phyloP scores from a whole-genome alignment of 1,284 basidiomycete species.

The Sporisorium graminicola region DNA sequence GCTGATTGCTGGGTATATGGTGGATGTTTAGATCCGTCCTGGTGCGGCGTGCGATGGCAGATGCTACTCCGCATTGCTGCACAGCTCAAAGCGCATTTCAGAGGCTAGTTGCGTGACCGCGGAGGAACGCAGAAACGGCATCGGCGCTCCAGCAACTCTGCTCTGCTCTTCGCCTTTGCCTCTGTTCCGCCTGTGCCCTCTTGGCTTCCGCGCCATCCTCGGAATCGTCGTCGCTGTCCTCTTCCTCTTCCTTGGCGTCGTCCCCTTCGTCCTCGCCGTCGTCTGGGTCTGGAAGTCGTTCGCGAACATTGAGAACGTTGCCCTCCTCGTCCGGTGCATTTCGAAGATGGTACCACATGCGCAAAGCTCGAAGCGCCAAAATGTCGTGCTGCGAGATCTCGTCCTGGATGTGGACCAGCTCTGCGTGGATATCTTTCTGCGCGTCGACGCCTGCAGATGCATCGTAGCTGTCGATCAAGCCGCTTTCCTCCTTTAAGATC shows the following conservation, averaged over 20 bases:
- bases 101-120: constrained; percentile 17
- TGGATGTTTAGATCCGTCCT: neutral
- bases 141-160: constrained; percentile 38
- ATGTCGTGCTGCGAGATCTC: constrained; percentile 54
- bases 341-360: constrained; percentile 57
- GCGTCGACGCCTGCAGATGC: constrained; percentile 5
- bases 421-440: constrained; percentile 14
- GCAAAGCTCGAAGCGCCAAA: constrained; percentile 43
- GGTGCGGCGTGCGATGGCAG: neutral
- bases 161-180: constrained; percentile 24
- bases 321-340: constrained; percentile 58
- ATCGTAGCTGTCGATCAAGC: constrained; percentile 47
- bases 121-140: constrained; percentile 38
- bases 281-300: constrained; percentile 38
- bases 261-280: constrained; percentile 39
- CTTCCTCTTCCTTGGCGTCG: constrained; percentile 25
- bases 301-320: constrained; percentile 51
- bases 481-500: constrained; percentile 39
- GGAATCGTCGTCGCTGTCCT: constrained; percentile 32
- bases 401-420: constrained; percentile 30
- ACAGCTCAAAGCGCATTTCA: neutral
- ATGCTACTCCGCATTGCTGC: neutral
- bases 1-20: constrained; percentile 9
- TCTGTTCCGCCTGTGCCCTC: constrained; percentile 18
- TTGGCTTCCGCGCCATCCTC: constrained; percentile 31